These are phyloP conservation scores for Globisporangium canariense DNA, from an alignment of 352 stramenopile genomes.

Conservation along the genomic window DNA sequence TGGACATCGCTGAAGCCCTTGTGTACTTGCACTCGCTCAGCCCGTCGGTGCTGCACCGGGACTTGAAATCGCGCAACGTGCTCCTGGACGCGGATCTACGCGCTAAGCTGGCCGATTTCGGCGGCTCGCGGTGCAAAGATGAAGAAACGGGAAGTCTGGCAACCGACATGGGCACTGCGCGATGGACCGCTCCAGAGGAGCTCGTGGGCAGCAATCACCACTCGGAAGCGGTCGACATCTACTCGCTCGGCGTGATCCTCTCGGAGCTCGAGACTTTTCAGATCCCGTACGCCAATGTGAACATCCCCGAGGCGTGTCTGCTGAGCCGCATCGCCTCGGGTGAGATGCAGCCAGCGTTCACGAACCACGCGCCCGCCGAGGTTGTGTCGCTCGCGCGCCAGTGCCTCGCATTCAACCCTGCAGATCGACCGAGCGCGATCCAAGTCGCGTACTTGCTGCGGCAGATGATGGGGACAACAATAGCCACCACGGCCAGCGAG, in stretches of 20 bases:
- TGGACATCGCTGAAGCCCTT: conserved; percentile 27
- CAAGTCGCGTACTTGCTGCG: conserved; percentile 38
- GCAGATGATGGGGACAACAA: conserved; percentile 13
- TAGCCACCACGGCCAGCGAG: neutral
- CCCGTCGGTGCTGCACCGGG: conserved; percentile 18
- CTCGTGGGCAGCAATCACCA: conserved; percentile 56
- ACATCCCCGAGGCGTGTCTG: conserved; percentile 34
- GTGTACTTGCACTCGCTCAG: conserved; percentile 35
- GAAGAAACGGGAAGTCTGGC: conserved; percentile 36
- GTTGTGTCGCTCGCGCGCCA: conserved; percentile 34
- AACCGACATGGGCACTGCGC: conserved; percentile 43
- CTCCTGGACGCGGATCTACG: conserved; percentile 26
- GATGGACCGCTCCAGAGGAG: conserved; percentile 61
- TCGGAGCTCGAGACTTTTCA: conserved; percentile 51
- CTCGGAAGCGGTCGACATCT: conserved; percentile 52
- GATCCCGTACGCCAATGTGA: conserved; percentile 43
- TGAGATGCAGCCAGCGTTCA: conserved; percentile 29
- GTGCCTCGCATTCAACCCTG: conserved; percentile 33
- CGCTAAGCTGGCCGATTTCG: conserved; percentile 53
- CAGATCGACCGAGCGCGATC: conserved; percentile 29
- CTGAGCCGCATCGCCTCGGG: conserved; percentile 33
- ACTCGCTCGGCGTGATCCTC: conserved; percentile 56
- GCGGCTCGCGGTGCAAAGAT: conserved; percentile 32
- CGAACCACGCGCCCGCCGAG: conserved; percentile 14
- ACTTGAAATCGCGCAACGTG: conserved; percentile 24